Base-by-base conservation (phyloP, 2,329 filamentous ascomycete genomes). In the Hysterium pulicare region DNA sequence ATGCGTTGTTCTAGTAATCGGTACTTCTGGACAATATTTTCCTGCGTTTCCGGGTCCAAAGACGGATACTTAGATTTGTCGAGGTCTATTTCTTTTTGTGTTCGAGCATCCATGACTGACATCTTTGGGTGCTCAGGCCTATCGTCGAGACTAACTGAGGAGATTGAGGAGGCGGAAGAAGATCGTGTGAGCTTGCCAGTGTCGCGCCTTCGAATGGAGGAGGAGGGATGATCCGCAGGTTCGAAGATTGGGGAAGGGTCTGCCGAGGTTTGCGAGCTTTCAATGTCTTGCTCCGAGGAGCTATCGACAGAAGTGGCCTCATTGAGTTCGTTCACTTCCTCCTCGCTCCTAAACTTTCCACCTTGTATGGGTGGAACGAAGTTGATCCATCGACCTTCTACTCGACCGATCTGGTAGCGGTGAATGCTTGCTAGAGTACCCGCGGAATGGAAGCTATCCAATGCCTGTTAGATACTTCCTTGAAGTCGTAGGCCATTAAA, bases 321-420 rank as follows among this genome's bases (percentile, higher is more conserved):
- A 24, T 74, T 70, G 7, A 66, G 63, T 10, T 33, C 40, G 28
- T 34, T 45, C 35, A 61, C 49, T 41, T 75, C 69, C 39, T 67
- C 61, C 46, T 74, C 74, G 17, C 71, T 68, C 51, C 84, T 78
- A 66, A 90, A 95, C 45, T 77, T 76, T 32, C 91, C 91, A 44
- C 90, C 90, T 67, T 97, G 91, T 40, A 97, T 91, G 0, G 93
- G 91, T 4, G 93, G 90, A 5, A 87, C 59, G 61, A 96, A 95
- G 66, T 96, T 96, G 48, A 73, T 72, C 93, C 93, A 98, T 47
- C 72, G 74, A 22, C 88, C 87, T 59, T 93, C 79, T 44, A 95
- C 81, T 49, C 77, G 79, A 33, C 93, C 93, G 57, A 97, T 89
- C 50, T 87, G 82, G 63, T 90, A 97, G 49, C 79, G 80, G 46